Evolutionary conservation across 2,329 filamentous ascomycete species (phyloP), one percentile per base, ranked within the genome.

Genomic region (Alternaria burnsii): DNA sequence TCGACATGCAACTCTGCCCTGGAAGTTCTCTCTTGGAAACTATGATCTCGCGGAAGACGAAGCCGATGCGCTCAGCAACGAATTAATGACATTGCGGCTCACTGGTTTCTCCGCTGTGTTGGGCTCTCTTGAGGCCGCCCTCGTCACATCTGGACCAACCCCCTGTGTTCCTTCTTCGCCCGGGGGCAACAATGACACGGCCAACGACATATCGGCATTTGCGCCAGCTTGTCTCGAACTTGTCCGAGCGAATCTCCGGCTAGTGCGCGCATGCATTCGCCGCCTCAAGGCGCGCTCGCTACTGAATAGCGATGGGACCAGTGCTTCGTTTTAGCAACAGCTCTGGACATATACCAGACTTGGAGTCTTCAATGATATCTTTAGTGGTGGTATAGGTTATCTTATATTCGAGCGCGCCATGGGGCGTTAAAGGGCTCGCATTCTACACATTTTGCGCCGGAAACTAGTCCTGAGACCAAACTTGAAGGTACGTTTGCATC

Each of bases 61-160:
- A 48, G 59, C 59, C 32, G 55, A 62, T 52, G 59, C 59, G 46
- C 55, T 62, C 51, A 59, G 59, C 40, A 59, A 59, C 26, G 59
- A 62, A 48, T 41, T 62, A 8, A 62, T 62, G 55, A 59, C 46
- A 38, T 52, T 62, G 26, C 59, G 59, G 11, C 55, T 62, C 24
- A 59, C 59, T 8, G 52, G 41, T 42, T 54, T 62, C 30, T 62
- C 55, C 11, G 55, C 55, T 22, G 55, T 62, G 32, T n/a, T 62
- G 12, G 55, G 55, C 28, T 62, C 59, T 4, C 55, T 62, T 26
- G 59, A 59, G 48, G 59, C 58, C 10, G 58, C 58, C 7, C 52
- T 60, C 12, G 55, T 58, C 32, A 58, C 55, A 43, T 58, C 47
- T 44, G 55, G 47, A 24, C 30, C 38, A 5, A 44, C 55, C 7